These are phyloP conservation scores for Colletotrichum somersetense DNA, from an alignment of 2,329 filamentous ascomycete genomes.

Conservation along the genomic window DNA sequence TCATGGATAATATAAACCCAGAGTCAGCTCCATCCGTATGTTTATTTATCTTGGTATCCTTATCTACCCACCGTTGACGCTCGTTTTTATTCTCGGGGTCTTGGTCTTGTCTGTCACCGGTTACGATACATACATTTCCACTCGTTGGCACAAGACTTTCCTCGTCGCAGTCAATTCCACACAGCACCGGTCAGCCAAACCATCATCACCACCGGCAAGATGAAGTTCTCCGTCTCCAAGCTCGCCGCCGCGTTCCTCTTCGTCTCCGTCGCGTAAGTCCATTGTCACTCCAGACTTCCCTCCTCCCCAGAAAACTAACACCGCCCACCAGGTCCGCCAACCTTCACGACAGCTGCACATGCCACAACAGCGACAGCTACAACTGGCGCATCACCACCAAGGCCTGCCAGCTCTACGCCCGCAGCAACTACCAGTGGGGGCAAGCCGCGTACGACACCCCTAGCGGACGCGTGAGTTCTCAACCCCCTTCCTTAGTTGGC, in stretches of 20 bases:
- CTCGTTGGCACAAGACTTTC: not conserved
- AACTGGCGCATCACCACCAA: not conserved
- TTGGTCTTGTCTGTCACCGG: not conserved
- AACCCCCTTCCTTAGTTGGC: too few relatives aligned
- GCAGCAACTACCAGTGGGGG: not conserved
- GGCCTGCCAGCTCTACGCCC: not conserved
- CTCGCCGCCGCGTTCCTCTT: not conserved
- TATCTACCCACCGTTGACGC: not conserved
- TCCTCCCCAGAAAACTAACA: not conserved
- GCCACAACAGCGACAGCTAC: not conserved
- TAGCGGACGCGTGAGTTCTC: not conserved
- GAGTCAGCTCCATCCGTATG: not conserved
- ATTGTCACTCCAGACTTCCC: not conserved
- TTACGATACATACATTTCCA: not conserved
- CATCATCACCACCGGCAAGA: not conserved
- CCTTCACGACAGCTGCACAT: not conserved
- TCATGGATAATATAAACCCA: not conserved
- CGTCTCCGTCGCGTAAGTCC: not conserved
- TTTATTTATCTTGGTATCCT: not conserved
- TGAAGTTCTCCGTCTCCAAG: not conserved
- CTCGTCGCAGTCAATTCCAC: not conserved
- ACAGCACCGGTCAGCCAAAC: not conserved
- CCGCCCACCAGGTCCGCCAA: not conserved
- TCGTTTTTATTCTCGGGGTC: not conserved
- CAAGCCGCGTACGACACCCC: not conserved